Conservation (phyloP, 23 red algal species). For the Gracilaria gracilis region DNA sequence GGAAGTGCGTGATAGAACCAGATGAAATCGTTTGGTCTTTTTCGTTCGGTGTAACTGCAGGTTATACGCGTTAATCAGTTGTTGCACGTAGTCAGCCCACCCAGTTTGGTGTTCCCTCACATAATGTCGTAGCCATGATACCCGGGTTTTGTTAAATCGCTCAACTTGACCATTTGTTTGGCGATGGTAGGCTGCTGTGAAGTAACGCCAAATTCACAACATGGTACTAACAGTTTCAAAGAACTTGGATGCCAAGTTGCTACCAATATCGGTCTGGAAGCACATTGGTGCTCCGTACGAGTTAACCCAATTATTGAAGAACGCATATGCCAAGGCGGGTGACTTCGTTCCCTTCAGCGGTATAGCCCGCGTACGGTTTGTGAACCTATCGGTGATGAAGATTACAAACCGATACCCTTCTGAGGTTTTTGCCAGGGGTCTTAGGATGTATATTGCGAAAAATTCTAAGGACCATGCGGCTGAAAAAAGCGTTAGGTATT, state of each 20-base stretch:
- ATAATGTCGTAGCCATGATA: neutral
- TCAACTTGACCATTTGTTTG: constrained; percentile 15
- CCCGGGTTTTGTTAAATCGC: neutral
- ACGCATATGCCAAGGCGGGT: neutral
- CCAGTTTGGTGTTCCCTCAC: neutral
- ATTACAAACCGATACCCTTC: neutral
- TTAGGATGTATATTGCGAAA: neutral
- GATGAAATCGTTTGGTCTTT: neutral
- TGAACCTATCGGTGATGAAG: constrained; percentile 6
- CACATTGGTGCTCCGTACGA: neutral
- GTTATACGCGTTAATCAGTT: too few species aligned
- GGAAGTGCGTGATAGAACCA: constrained; percentile 2
- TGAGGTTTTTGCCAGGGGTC: neutral
- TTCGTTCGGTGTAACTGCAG: neutral
- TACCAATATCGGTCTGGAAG: neutral
- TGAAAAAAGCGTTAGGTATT: too few species aligned
- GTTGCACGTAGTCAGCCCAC: too few species aligned
- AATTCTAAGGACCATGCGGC: neutral
- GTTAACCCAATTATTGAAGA: constrained; percentile 3
- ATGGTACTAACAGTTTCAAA: neutral
- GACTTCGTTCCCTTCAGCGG: too few species aligned
- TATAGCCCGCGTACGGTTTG: neutral
- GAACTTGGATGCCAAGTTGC: neutral
- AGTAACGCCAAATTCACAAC: neutral
- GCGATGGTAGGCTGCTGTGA: constrained; percentile 1